Evolutionary conservation across 2,329 filamentous ascomycete genomes (phyloP).

Genomic region (Diaporthe sp.): DNA sequence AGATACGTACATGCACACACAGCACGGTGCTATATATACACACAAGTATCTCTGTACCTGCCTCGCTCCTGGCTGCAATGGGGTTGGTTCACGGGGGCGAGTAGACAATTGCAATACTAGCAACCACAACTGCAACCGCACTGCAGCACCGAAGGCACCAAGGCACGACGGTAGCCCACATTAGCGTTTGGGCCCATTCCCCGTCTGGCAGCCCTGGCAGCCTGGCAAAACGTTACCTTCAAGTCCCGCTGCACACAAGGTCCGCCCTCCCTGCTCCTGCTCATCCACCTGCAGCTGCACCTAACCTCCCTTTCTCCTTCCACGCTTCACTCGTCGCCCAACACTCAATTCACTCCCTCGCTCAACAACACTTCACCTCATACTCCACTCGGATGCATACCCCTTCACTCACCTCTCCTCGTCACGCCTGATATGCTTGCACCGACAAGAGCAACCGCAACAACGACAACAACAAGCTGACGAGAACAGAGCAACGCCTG

Average conservation of each 20-base stretch:
- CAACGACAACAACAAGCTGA: conserved; percentile 5
- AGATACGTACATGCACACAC: not conserved
- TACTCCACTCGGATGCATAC: conserved; percentile 10
- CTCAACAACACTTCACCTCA: not conserved
- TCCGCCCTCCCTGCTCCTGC: not conserved
- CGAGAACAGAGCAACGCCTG: not conserved
- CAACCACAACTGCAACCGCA: not conserved
- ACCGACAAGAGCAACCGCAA: not conserved
- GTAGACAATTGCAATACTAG: not conserved
- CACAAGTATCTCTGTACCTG: conserved; percentile 12
- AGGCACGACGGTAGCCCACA: conserved; percentile 2
- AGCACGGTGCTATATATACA: not conserved
- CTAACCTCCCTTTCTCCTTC: conserved; percentile 3
- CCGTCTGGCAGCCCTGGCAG: conserved; percentile 2
- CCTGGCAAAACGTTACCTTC: conserved; percentile 29
- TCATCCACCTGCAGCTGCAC: not conserved
- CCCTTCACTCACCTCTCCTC: not conserved
- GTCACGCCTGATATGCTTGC: not conserved
- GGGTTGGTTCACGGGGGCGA: not conserved
- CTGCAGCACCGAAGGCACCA: not conserved
- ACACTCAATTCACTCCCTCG: not conserved
- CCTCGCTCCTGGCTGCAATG: not conserved
- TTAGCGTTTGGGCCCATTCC: conserved; percentile 26
- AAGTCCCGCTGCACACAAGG: conserved; percentile 25
- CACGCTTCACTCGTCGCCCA: conserved; percentile 17